These are phyloP conservation scores for Silybum marianum DNA, from an alignment of 129 eudicot species.

Conservation along the genomic window DNA sequence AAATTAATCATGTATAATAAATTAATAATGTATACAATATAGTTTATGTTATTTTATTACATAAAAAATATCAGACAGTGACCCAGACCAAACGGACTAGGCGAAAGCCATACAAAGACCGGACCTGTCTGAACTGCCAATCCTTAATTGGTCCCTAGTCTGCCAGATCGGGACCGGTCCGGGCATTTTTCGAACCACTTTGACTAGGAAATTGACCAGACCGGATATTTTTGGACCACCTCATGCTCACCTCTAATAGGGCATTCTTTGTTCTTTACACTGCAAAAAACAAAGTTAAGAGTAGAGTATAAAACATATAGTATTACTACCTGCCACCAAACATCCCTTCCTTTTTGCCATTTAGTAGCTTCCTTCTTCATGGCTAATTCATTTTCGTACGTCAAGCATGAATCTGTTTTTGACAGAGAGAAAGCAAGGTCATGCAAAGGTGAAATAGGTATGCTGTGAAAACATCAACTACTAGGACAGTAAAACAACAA, in stretches of 20 bases:
- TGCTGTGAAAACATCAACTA: conserved; percentile 5
- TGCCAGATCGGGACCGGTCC: not conserved
- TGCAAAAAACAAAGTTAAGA: not conserved
- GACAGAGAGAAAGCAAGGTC: conserved; percentile 23
- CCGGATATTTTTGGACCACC: not conserved
- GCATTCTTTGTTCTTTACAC: not conserved
- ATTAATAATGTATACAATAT: no score
- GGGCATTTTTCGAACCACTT: not conserved
- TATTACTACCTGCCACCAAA: conserved; percentile 92
- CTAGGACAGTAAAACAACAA: conserved; percentile 7
- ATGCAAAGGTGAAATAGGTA: conserved; percentile 14
- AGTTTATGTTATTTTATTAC: not conserved
- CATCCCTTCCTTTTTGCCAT: conserved; percentile 83
- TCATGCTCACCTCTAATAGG: no score
- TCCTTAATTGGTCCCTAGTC: not conserved
- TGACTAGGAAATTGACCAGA: not conserved
- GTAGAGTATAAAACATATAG: not conserved
- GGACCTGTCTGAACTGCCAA: no score
- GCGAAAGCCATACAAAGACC: no score
- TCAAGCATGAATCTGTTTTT: conserved; percentile 72
- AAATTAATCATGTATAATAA: not conserved
- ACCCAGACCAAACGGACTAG: not conserved
- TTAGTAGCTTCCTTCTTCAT: conserved; percentile 81
- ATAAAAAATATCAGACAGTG: not conserved
- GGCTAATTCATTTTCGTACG: conserved; percentile 79